Evolutionary conservation across 257 asterid species (phyloP), one percentile per base, ranked within the genome.

Genomic region (Henckelia pumila): DNA sequence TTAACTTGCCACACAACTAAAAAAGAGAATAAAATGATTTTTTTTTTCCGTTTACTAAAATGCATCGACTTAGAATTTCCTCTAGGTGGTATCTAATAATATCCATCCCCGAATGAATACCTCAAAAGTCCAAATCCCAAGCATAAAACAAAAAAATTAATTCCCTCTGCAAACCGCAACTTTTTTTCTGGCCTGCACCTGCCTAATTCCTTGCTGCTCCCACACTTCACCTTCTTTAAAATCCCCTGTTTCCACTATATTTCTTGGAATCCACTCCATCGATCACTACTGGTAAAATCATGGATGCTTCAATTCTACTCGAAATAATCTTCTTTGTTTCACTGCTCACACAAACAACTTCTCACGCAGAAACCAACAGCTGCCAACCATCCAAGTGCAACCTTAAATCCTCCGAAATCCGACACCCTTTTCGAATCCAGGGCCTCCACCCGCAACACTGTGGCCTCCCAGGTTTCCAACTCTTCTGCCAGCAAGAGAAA

Each of bases 401-500:
- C 72, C 33, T 0, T 17, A 1, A 6, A 22, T 69, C 78, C 4
- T 75, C 80, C 4, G 69, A 64, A 53, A 69, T 61, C 33, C 70
- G 58, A 2, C 26, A 19, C 50, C 86, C 84, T 2, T 78, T 76
- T 58, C 69, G 10, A 20, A 28, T 77, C 70, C 56, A 63, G 0
- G 22, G 49, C 71, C 44, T 32, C 19, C 78, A 76, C 6, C 63
- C 67, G 9, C 64, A 35, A n/a, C 53, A 57, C 5, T 64, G 72
- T 26, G 77, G 72, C 16, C 63, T 7, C 37, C 68, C 78, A 0
- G 60, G 56, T 14, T 83, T 76, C 79, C 24, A 30, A 26, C 78
- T 80, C 5, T 44, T 35, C 56, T 78, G 77, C 76, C 71, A 22
- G 24, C 47, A 73, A 8, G 78, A 82, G 81, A 70, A n/a, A 14